Conservation (phyloP, 805 yeast genomes). For the Metschnikowia henanensis region DNA sequence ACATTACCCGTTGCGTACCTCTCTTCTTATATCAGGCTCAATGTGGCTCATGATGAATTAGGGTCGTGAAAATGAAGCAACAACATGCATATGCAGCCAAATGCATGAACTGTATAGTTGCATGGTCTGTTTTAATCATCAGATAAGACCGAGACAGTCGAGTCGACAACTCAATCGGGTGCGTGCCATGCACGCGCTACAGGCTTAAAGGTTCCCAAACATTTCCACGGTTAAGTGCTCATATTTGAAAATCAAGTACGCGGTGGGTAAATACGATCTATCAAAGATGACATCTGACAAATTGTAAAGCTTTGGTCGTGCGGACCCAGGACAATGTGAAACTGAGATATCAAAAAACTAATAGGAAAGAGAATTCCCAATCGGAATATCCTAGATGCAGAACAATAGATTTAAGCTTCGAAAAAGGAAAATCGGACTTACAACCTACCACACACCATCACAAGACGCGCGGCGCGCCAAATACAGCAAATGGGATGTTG, state of each 20-base stretch:
- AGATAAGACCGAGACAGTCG: slow-evolving; percentile 7
- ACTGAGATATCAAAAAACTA: neutral
- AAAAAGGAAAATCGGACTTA: neutral
- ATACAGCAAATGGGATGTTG: no score
- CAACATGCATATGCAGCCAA: slow-evolving; percentile 8
- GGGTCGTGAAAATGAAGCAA: neutral
- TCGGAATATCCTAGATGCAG: slow-evolving; percentile 1
- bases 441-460: neutral
- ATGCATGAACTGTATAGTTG: slow-evolving; percentile 7
- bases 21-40: slow-evolving; percentile 4
- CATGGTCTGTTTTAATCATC: slow-evolving; percentile 1
- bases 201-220: no score
- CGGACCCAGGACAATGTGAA: neutral
- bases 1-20: no score
- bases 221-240: no score
- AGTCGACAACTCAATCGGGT: no score
- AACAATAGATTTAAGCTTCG: slow-evolving; percentile 1
- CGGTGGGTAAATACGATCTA: no score
- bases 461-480: slow-evolving; percentile 2
- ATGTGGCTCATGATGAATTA: neutral
- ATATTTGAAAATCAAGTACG: no score
- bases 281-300: no score
- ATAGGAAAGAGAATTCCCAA: neutral
- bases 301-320: no score
- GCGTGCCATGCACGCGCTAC: no score